phyloP scores from a whole-genome alignment of 2,329 filamentous ascomycete genomes.

The Eurotiales sp. region DNA sequence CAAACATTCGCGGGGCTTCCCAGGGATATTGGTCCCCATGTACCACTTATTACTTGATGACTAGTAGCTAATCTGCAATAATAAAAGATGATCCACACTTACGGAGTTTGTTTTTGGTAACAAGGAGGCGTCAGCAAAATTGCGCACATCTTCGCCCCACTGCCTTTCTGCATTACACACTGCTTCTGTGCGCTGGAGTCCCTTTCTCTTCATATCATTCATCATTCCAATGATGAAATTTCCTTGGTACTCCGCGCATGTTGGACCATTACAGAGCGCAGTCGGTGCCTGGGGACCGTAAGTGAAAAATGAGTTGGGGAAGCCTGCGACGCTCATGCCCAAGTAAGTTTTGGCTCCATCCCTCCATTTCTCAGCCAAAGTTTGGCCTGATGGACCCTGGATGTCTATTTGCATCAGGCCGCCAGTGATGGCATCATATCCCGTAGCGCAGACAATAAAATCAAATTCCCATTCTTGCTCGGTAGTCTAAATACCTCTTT shows the following conservation, averaged over 20 bases:
- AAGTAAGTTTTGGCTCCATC: slow-evolving; percentile 1
- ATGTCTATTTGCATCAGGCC: slow-evolving; percentile 7
- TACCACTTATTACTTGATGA: slow-evolving; percentile 6
- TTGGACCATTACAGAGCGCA: slow-evolving; percentile 7
- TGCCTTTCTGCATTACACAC: not conserved
- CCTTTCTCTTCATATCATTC: not conserved
- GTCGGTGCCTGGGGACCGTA: slow-evolving; percentile 8
- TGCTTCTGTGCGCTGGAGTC: not conserved
- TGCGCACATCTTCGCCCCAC: slow-evolving; percentile 4
- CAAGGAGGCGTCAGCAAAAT: not conserved
- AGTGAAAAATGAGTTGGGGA: slow-evolving; percentile 9
- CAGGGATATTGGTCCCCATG: slow-evolving; percentile 11
- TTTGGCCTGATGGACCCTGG: not conserved
- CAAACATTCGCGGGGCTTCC: slow-evolving; percentile 1
- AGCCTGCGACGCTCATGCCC: slow-evolving; percentile 1
- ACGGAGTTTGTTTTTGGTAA: slow-evolving; percentile 8
- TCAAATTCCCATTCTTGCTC: slow-evolving; percentile 18
- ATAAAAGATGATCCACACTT: not conserved
- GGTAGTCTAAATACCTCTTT: slow-evolving; percentile 28
- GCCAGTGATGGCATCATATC: slow-evolving; percentile 31
- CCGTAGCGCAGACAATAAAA: slow-evolving; percentile 36
- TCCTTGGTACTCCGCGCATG: slow-evolving; percentile 5
- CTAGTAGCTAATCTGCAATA: not conserved
- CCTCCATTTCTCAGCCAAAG: slow-evolving; percentile 2
- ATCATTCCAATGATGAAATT: slow-evolving; percentile 4